Base-by-base conservation (phyloP, 2,329 filamentous ascomycete genomes). In the Trichoderma sp. region DNA sequence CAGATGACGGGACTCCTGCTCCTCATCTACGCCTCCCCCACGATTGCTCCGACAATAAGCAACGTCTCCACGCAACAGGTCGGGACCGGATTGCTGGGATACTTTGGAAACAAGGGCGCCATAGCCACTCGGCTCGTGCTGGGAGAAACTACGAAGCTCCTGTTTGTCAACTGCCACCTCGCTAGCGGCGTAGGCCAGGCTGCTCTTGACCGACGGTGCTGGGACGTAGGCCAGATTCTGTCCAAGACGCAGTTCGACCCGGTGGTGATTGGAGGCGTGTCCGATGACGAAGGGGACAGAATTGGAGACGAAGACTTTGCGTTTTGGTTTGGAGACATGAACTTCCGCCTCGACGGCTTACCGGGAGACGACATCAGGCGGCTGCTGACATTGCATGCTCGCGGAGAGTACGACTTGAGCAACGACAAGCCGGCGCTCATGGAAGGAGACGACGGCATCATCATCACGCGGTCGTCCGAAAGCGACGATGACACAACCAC, bases 291-390 rank as follows among this genome's bases (percentile, higher is more conserved):
- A 24, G 79, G 83, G 0, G 87, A 90, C 59, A 85, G 81, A 43
- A 89, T 99, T 68, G 93, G 92, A 1, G 91, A 96, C 45, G 94
- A 96, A 69, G 95, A 99, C 73, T 93, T 97, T 78, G 88, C 89
- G 0, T 97, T 99, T 73, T 98, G 94, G 92, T 91, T 97, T 72
- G 95, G 95, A 7, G 95, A 99, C 75, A 82, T 99, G 48, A 99
- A 99, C 75, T 99, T 97, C 74, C 87, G 95, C 39, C 83, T 99
- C 0, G 92, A 96, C 58, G 91, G 90, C 51, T 85, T 98, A 56
- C 91, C 94, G 0, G 93, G 93, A 0, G 90, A 95, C 44, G 95
- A 99, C 74, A 95, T 99, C 54, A 86, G 94, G 39, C 86, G 90
- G 55, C 80, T 98, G 7, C 81, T 99, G 44, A 90, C 89, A 72